Base-by-base conservation (phyloP, 495 filamentous ascomycete genomes). In the Bombardia bombarda region DNA sequence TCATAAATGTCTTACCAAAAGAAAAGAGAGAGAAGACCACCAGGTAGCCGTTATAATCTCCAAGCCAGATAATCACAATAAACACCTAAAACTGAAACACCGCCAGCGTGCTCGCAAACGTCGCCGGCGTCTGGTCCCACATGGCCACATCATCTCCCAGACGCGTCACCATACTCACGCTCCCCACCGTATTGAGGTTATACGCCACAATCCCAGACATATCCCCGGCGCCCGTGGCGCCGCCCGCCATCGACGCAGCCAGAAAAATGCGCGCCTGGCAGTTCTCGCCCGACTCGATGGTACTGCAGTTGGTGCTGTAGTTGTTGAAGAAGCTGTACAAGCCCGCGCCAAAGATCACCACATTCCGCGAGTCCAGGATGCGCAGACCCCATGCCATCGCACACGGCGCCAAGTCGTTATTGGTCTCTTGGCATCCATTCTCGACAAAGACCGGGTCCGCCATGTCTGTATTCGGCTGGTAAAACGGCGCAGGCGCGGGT, bases 301-400 rank as follows among this genome's bases (percentile, higher is more conserved):
- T 67, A 38, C 93, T 73, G 52, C 90, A 95, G 19, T 63, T 70
- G 52, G 90, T 86, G n/a, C 63, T 69, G 61, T 87, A 90, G 65
- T 89, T 88, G 49, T 81, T 78, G 62, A 90, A 93, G 73, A 90
- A 93, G 43, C 74, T 82, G 69, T 93, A 93, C 35, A 89, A 56
- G 10, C 87, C 87, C 2, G 79, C 81, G 32, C 87, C 86, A 52
- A 84, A 87, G 46, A 87, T 57, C 43, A 74, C 74, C 2, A 87
- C 66, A 32, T 86, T 73, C 3, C 65, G 66, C 5, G 79, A 82
- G 45, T 72, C 67, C 14, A 83, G 60, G 42, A 95, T 70, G 28
- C 87, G 85, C 43, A 95, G 72, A 50, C 84, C 90, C 83, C 83
- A 89, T 2, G 88, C 71, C 50, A 71, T 72, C 13, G 65, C 67